Evolutionary conservation across 441 rosid genomes (phyloP).

Genomic region (Kokia cookei): DNA sequence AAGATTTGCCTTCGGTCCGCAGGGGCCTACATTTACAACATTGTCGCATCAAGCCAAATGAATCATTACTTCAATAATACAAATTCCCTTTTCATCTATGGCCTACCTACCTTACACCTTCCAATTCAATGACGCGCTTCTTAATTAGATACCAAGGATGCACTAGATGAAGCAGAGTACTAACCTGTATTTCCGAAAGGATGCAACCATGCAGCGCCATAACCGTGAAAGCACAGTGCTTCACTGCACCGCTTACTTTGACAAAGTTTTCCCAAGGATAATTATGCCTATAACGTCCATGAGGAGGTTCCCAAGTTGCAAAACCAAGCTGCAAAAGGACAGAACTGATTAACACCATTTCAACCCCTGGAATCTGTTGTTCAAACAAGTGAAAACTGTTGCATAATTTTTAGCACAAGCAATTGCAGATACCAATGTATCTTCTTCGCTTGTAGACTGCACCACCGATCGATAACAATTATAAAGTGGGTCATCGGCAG

Average conservation of each 20-base stretch:
- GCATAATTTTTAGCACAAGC: background rate
- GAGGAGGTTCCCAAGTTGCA: slow-evolving; percentile 85
- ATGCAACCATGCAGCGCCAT: slow-evolving; percentile 86
- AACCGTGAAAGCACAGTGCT: slow-evolving; percentile 75
- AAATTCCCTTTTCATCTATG: background rate
- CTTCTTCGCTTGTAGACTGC: slow-evolving; percentile 59
- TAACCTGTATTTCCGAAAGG: slow-evolving; percentile 74
- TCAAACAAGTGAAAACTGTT: background rate
- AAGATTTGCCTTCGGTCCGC: slow-evolving; percentile 41
- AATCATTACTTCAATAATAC: background rate
- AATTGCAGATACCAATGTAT: slow-evolving; percentile 31
- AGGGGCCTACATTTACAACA: slow-evolving; percentile 32
- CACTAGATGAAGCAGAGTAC: background rate
- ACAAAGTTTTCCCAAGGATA: slow-evolving; percentile 64
- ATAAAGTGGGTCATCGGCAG: slow-evolving; percentile 60
- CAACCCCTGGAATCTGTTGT: background rate
- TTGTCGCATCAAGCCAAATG: background rate
- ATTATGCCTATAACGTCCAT: slow-evolving; percentile 48
- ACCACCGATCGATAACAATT: slow-evolving; percentile 60
- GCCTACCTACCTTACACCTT: background rate
- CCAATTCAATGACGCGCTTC: background rate
- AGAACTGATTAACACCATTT: background rate
- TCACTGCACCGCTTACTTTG: slow-evolving; percentile 58
- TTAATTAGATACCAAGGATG: background rate
- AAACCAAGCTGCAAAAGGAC: slow-evolving; percentile 44